These are phyloP conservation scores for Ophiocordyceps camponoti-leonardi DNA, from an alignment of 2,329 filamentous ascomycete genomes.

Conservation along the genomic window DNA sequence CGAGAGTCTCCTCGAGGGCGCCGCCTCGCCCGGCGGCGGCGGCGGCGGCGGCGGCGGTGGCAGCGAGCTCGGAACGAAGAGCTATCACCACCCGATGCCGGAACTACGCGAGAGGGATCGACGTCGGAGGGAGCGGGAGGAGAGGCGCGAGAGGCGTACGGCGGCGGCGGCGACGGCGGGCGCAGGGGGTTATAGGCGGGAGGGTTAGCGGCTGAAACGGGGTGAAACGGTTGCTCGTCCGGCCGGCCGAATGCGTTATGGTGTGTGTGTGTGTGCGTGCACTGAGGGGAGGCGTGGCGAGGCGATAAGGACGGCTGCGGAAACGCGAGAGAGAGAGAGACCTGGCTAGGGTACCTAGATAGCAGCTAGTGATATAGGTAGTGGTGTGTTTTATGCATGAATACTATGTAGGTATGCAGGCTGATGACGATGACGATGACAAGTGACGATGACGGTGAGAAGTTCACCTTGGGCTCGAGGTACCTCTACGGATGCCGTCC, in stretches of 20 bases:
- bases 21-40: conserved; percentile 1
- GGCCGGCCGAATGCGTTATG: background rate
- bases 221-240: background rate
- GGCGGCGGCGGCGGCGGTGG: conserved; percentile 6
- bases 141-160: conserved; percentile 15
- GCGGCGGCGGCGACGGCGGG: too few relatives aligned
- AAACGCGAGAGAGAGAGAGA: too few relatives aligned
- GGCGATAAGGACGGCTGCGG: too few relatives aligned
- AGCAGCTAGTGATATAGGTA: too few relatives aligned
- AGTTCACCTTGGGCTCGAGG: too few relatives aligned
- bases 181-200: conserved; percentile 15
- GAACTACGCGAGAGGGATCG: conserved; percentile 23
- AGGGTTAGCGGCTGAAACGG: conserved; percentile 11
- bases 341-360: too few relatives aligned
- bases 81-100: conserved; percentile 37
- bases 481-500: too few relatives aligned
- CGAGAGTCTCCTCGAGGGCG: conserved; percentile 11
- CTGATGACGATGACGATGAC: too few relatives aligned
- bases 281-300: too few relatives aligned
- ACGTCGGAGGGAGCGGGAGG: conserved; percentile 13
- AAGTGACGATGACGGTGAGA: too few relatives aligned
- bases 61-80: conserved; percentile 38
- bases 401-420: too few relatives aligned
- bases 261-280: background rate
- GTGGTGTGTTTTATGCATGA: too few relatives aligned